Conservation (phyloP, 2,329 filamentous ascomycete genomes). For the Dryadomyces quercivorus region DNA sequence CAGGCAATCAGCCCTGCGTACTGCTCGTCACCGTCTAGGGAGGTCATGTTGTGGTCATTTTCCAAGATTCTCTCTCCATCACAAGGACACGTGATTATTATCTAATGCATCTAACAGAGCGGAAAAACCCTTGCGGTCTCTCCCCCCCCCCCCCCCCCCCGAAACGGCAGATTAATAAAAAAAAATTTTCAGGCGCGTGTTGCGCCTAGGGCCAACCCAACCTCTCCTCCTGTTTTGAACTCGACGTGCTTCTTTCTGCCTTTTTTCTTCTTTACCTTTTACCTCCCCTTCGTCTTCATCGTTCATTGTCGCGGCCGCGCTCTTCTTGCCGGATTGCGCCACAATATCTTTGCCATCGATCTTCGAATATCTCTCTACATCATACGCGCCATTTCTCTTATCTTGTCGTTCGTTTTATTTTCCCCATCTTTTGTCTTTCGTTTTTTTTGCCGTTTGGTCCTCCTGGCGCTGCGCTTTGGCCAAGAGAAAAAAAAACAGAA, state of each 20-base stretch:
- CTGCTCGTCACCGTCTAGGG: conserved; percentile 10
- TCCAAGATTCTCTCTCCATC: too few relatives aligned
- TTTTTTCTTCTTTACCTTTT: too few relatives aligned
- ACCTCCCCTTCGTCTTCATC: neutral
- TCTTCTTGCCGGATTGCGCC: neutral
- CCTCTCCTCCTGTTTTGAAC: too few relatives aligned
- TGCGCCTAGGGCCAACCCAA: too few relatives aligned
- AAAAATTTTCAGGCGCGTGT: neutral
- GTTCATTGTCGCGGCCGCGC: neutral
- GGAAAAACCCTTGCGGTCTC: too few relatives aligned
- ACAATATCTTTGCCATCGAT: neutral
- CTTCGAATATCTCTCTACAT: neutral
- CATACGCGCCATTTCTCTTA: neutral
- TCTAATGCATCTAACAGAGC: neutral
- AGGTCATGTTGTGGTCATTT: neutral
- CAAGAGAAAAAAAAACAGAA: too few relatives aligned
- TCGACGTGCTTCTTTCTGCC: too few relatives aligned
- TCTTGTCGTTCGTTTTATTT: neutral
- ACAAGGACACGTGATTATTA: neutral
- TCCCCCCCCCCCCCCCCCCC: too few relatives aligned
- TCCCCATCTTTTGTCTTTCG: too few relatives aligned
- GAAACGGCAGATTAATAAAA: too few relatives aligned
- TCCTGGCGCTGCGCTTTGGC: too few relatives aligned
- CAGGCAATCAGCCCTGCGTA: conserved; percentile 32
- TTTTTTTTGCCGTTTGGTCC: too few relatives aligned